A percentile compares a stretch with the other conserved stretches of the same genome.
Conservation (phyloP, 352 stramenopile genomes). For the Globisporangium solare region DNA sequence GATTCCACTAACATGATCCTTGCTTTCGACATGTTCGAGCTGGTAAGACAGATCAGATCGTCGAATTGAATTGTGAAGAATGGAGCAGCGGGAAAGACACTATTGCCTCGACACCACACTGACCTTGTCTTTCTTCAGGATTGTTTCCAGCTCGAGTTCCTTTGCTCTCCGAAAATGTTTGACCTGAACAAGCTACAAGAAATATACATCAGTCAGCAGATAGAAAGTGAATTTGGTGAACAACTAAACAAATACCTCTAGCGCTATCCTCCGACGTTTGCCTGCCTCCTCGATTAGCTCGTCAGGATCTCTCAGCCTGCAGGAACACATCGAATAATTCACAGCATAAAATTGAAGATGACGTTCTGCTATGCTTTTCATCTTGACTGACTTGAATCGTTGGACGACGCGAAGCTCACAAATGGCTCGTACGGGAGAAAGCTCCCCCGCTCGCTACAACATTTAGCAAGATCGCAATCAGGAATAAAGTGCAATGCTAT, state of each 20-base stretch:
- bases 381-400: background rate
- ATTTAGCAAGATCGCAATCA: background rate
- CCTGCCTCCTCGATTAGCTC: constrained; percentile 27
- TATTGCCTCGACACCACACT: background rate
- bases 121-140: background rate
- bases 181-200: constrained; percentile 6
- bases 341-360: constrained; percentile 6
- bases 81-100: background rate
- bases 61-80: background rate
- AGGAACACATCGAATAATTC: background rate
- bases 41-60: background rate
- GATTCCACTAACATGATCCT: constrained; percentile 5
- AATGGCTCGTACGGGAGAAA: background rate
- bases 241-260: constrained; percentile 23
- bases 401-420: background rate
- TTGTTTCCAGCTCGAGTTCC: constrained; percentile 6
- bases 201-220: background rate
- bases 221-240: background rate
- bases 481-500: background rate
- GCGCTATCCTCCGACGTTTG: constrained; percentile 16
- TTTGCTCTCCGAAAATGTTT: constrained; percentile 2
- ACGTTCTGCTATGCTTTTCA: background rate
- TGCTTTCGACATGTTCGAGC: background rate
- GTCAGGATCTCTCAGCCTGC: constrained; percentile 23
- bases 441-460: background rate